phyloP scores from a whole-genome alignment of 2,329 filamentous ascomycete species.

The Epichloe gansuensis region DNA sequence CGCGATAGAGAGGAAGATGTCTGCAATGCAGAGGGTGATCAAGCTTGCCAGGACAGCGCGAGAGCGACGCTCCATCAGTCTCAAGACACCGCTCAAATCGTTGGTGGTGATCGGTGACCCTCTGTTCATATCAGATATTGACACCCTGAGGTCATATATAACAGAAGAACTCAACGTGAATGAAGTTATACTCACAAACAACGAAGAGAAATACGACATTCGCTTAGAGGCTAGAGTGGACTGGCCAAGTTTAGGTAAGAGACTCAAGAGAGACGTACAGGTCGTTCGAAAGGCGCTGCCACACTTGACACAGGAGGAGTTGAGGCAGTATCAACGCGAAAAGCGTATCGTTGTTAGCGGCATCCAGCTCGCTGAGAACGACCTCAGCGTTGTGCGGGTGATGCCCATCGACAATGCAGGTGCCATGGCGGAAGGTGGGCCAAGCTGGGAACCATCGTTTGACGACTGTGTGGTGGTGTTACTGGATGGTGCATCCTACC shows the following conservation, averaged over 20 bases:
- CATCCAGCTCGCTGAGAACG: conserved; percentile 41
- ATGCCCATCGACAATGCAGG: not conserved
- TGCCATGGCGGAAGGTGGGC: not conserved
- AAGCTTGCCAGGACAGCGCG: conserved; percentile 69
- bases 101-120: conserved; percentile 74
- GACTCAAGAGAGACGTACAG: conserved; percentile 78
- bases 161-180: conserved; percentile 70
- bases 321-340: conserved; percentile 57
- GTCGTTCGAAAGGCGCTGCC: conserved; percentile 79
- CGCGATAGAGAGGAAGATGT: conserved; percentile 65
- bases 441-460: conserved; percentile 14
- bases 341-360: conserved; percentile 42
- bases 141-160: conserved; percentile 53
- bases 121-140: conserved; percentile 57
- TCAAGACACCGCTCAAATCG: conserved; percentile 76
- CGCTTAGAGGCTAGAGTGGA: conserved; percentile 73
- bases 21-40: conserved; percentile 81
- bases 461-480: conserved; percentile 55
- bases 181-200: conserved; percentile 57
- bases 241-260: conserved; percentile 82
- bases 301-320: conserved; percentile 57
- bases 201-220: conserved; percentile 78
- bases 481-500: conserved; percentile 60
- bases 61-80: conserved; percentile 62
- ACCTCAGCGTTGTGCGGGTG: conserved; percentile 38